Conservation (phyloP, 2,329 filamentous ascomycete genomes). For the Teratosphaeria viscida region DNA sequence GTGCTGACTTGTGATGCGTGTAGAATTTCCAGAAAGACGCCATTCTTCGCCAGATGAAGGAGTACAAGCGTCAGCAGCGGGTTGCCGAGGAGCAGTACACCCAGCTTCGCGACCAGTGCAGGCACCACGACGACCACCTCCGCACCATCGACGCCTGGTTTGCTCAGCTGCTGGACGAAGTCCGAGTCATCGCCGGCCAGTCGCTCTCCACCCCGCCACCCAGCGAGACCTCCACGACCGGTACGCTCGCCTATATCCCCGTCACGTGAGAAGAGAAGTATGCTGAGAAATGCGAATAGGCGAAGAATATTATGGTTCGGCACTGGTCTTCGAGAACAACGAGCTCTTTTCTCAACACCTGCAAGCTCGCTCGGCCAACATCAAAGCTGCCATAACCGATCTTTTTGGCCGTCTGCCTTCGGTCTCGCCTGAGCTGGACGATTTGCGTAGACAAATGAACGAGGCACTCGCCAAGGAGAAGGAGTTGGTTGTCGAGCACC, state of each 20-base stretch:
- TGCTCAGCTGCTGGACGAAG: conserved; percentile 55
- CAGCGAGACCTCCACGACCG: conserved; percentile 18
- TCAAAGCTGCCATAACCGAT: conserved; percentile 61
- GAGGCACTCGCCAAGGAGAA: conserved; percentile 73
- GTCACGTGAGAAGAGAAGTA: conserved; percentile 16
- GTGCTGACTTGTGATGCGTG: conserved; percentile 1
- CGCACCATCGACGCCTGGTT: conserved; percentile 89
- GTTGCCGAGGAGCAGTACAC: conserved; percentile 71
- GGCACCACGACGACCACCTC: conserved; percentile 85
- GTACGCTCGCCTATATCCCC: conserved; percentile 16
- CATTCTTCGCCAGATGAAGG: conserved; percentile 93
- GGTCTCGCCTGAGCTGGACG: conserved; percentile 53
- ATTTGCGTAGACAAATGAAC: conserved; percentile 66
- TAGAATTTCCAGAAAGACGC: conserved; percentile 92
- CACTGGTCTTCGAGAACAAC: conserved; percentile 44
- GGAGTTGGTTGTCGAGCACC: conserved; percentile 27
- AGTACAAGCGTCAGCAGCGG: conserved; percentile 85
- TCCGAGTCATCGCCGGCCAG: conserved; percentile 33
- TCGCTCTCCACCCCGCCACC: conserved; percentile 21
- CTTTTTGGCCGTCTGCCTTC: conserved; percentile 47
- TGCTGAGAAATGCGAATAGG: conserved; percentile 23
- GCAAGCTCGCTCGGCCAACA: conserved; percentile 61
- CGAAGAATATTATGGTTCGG: conserved; percentile 38
- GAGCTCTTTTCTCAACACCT: conserved; percentile 68
- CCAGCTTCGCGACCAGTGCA: conserved; percentile 66